A percentile compares a stretch with the other conserved stretches of the same genome.
phyloP scores from a whole-genome alignment of 2,329 filamentous ascomycete genomes.

The Atkinsonella texensis region DNA sequence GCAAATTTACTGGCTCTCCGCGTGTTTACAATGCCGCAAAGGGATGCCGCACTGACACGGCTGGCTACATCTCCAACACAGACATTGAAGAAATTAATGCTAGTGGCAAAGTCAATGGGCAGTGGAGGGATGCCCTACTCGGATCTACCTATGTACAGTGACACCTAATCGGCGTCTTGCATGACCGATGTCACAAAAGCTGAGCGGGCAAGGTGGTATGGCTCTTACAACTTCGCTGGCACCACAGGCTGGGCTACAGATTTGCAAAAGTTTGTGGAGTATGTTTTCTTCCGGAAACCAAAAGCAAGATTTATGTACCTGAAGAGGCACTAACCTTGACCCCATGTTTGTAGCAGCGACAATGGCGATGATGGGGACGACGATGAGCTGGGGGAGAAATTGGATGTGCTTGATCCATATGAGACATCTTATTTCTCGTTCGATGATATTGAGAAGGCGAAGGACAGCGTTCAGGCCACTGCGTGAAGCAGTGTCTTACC shows the following conservation, averaged over 20 bases:
- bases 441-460: background rate
- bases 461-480: background rate
- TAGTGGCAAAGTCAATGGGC: background rate
- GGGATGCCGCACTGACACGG: constrained; percentile 16
- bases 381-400: background rate
- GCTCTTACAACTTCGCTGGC: background rate
- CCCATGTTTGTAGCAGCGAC: background rate
- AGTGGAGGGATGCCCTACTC: constrained; percentile 1
- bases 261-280: background rate
- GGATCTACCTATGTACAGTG: constrained; percentile 12
- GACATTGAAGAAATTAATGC: constrained; percentile 16
- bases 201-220: background rate
- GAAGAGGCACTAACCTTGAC: background rate
- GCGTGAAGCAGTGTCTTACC: constrained; percentile 4
- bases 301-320: background rate
- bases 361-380: constrained; percentile 1
- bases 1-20: constrained; percentile 13
- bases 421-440: background rate
- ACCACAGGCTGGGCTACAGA: background rate
- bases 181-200: background rate
- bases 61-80: constrained; percentile 20
- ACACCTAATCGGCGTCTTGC: constrained; percentile 8
- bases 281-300: background rate
- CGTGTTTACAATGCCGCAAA: constrained; percentile 10
- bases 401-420: background rate